Conservation (phyloP, 1,284 basidiomycete species). For the Pyrrhoderma lamaoense region DNA sequence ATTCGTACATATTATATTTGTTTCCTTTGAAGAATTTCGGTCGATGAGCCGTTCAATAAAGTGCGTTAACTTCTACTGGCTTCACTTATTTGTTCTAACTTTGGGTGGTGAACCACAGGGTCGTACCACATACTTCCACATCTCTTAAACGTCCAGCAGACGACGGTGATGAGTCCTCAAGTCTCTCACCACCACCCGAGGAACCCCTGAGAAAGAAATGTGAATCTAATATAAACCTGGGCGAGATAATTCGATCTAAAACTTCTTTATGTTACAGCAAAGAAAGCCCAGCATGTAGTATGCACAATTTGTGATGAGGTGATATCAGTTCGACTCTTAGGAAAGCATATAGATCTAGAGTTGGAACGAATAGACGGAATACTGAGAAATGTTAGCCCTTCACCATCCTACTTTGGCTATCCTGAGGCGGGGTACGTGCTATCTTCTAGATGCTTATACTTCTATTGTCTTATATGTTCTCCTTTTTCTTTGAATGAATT, state of each 20-base stretch:
- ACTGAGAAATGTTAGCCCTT: conserved; percentile 51
- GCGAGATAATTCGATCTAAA: conserved; percentile 9
- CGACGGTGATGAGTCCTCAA: conserved; percentile 16
- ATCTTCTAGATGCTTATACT: conserved; percentile 21
- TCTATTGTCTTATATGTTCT: conserved; percentile 21
- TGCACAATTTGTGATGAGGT: conserved; percentile 67
- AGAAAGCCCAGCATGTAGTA: conserved; percentile 60
- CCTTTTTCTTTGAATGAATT: conserved; percentile 10
- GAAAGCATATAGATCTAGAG: conserved; percentile 56
- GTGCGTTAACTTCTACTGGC: too few relatives aligned
- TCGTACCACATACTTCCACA: too few relatives aligned
- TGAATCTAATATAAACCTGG: conserved; percentile 4
- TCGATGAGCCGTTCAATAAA: too few relatives aligned
- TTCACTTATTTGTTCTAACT: too few relatives aligned
- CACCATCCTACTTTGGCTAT: conserved; percentile 34
- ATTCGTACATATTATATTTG: neutral
- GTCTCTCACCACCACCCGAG: conserved; percentile 27
- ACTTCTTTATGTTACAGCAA: conserved; percentile 37
- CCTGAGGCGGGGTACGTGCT: conserved; percentile 34
- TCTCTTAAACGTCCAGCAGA: too few relatives aligned
- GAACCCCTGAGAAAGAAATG: conserved; percentile 16
- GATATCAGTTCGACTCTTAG: conserved; percentile 62
- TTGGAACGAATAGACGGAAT: conserved; percentile 59
- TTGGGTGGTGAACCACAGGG: too few relatives aligned
- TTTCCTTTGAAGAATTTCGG: too few relatives aligned